Evolutionary conservation across 495 filamentous ascomycete species (phyloP).

Genomic region (Penicillium maclennaniae): DNA sequence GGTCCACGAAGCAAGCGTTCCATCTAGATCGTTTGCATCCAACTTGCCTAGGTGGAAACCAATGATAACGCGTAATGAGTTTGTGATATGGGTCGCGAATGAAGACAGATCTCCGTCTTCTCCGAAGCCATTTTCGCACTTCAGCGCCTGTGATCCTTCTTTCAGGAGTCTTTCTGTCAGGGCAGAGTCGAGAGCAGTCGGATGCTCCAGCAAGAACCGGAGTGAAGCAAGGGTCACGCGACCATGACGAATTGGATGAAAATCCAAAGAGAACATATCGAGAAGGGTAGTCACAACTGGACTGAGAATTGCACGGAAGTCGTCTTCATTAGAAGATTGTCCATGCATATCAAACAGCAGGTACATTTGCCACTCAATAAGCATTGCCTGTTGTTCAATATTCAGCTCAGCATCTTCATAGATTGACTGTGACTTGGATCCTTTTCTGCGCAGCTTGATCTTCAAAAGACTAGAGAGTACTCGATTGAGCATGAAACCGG

Average conservation of each 20-base stretch:
- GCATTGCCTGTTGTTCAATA: slow-evolving; percentile 35
- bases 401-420: slow-evolving; percentile 43
- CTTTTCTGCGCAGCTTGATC: slow-evolving; percentile 35
- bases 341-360: slow-evolving; percentile 33
- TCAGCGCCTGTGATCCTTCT: slow-evolving; percentile 34
- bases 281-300: slow-evolving; percentile 36
- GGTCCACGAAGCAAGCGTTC: slow-evolving; percentile 37
- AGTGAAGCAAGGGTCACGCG: slow-evolving; percentile 42
- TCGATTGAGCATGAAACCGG: slow-evolving; percentile 43
- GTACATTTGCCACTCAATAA: slow-evolving; percentile 57
- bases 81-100: slow-evolving; percentile 56
- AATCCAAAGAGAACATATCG: slow-evolving; percentile 32
- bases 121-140: slow-evolving; percentile 30
- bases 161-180: slow-evolving; percentile 28
- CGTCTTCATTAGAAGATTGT: slow-evolving; percentile 26
- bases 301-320: slow-evolving; percentile 30
- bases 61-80: slow-evolving; percentile 49
- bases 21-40: slow-evolving; percentile 44
- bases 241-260: slow-evolving; percentile 44
- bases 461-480: slow-evolving; percentile 46
- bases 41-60: slow-evolving; percentile 52
- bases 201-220: slow-evolving; percentile 38
- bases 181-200: slow-evolving; percentile 26
- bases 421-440: slow-evolving; percentile 19
- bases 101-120: slow-evolving; percentile 52